These are phyloP conservation scores for Pythium biforme DNA, from an alignment of 352 stramenopile species.

Conservation along the genomic window DNA sequence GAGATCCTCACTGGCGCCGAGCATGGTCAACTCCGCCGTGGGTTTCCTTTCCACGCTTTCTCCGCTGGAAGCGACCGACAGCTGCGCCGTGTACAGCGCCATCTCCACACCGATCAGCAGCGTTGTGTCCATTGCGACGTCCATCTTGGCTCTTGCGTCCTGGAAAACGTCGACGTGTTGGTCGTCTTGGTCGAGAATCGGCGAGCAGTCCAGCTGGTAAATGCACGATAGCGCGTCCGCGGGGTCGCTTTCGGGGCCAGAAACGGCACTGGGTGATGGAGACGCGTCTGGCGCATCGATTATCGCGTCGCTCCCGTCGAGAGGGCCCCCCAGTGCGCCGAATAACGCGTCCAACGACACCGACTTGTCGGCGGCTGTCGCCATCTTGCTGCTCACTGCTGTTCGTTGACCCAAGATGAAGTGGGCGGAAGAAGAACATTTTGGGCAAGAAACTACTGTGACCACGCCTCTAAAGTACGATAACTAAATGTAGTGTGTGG, in stretches of 20 bases:
- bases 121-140: constrained; percentile 50
- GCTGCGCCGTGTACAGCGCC: constrained; percentile 34
- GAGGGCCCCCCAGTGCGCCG: constrained; percentile 6
- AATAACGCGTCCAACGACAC: constrained; percentile 8
- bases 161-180: constrained; percentile 36
- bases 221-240: constrained; percentile 24
- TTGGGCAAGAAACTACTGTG: not conserved
- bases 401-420: constrained; percentile 18
- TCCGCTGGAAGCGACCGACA: not conserved
- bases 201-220: constrained; percentile 31
- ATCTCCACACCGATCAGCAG: constrained; percentile 42
- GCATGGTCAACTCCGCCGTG: constrained; percentile 22
- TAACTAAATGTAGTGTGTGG: too few species aligned
- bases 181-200: constrained; percentile 25
- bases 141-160: constrained; percentile 41
- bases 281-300: not conserved
- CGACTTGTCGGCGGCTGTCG: not conserved
- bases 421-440: constrained; percentile 22
- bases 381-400: not conserved
- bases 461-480: not conserved
- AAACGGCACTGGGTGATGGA: not conserved
- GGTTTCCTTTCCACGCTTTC: not conserved
- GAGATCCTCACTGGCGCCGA: constrained; percentile 35
- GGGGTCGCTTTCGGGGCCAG: constrained; percentile 15
- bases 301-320: not conserved